Conservation (phyloP, 768 basidiomycete genomes). For the Neoboletus magnificus region DNA sequence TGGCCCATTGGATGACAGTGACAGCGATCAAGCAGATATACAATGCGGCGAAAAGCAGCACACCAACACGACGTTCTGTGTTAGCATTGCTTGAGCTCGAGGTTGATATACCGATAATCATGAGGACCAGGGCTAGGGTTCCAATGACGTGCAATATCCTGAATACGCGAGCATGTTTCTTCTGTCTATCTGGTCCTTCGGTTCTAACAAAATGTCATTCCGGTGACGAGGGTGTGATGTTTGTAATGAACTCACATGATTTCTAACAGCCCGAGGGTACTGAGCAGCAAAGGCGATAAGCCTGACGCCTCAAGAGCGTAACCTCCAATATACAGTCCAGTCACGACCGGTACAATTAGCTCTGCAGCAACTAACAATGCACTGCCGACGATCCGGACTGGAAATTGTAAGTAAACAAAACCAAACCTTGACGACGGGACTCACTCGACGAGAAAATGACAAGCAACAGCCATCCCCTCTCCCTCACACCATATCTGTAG, state of each 20-base stretch:
- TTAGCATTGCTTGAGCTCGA: conserved; percentile 13
- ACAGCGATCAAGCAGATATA: conserved; percentile 46
- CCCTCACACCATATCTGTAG: conserved; percentile 53
- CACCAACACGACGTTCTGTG: conserved; percentile 33
- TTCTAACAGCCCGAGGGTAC: conserved; percentile 36
- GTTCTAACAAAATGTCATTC: conserved; percentile 22
- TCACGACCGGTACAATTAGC: conserved; percentile 35
- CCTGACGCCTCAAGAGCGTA: conserved; percentile 42
- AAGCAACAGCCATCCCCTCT: conserved; percentile 69
- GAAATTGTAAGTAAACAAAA: conserved; percentile 3
- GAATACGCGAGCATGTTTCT: conserved; percentile 10
- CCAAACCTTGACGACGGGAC: conserved; percentile 18
- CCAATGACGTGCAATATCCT: conserved; percentile 31
- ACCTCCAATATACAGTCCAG: conserved; percentile 49
- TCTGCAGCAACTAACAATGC: conserved; percentile 57
- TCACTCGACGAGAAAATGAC: conserved; percentile 55
- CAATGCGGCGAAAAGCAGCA: conserved; percentile 31
- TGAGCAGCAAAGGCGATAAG: conserved; percentile 38
- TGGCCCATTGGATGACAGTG: conserved; percentile 50
- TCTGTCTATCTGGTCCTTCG: conserved; percentile 26
- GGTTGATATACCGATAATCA: conserved; percentile 32
- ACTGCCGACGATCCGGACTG: conserved; percentile 59
- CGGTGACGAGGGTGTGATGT: background rate
- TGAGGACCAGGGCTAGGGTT: conserved; percentile 28
- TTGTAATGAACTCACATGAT: conserved; percentile 30